Evolutionary conservation across 2,329 filamentous ascomycete genomes (phyloP).

Genomic region (Lojkania enalia): DNA sequence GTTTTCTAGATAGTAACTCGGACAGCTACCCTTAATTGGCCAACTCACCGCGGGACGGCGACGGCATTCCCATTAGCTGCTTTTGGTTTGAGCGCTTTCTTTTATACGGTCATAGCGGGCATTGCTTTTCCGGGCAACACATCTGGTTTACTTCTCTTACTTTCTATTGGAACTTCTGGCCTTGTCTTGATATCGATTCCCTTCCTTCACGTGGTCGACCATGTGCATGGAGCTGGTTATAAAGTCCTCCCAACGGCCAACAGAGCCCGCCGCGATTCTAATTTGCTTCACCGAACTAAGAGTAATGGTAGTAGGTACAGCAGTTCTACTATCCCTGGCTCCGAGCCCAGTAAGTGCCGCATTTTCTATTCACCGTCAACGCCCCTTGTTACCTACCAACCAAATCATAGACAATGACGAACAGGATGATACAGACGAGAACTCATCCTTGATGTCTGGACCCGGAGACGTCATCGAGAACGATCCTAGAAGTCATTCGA

Average conservation of each 20-base stretch:
- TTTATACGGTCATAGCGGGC: conserved; percentile 82
- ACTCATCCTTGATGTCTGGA: conserved; percentile 77
- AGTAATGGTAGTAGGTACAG: conserved; percentile 51
- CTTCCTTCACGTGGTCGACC: conserved; percentile 75
- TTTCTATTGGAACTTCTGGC: conserved; percentile 76
- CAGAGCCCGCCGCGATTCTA: conserved; percentile 49
- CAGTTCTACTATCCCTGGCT: conserved; percentile 38
- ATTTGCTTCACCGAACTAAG: conserved; percentile 52
- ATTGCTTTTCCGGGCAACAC: conserved; percentile 83
- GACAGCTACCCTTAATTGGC: conserved; percentile 85
- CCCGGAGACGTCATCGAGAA: conserved; percentile 56
- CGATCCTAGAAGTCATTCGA: conserved; percentile 63
- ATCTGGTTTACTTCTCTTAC: conserved; percentile 75
- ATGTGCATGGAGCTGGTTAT: conserved; percentile 63
- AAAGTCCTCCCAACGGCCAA: conserved; percentile 59
- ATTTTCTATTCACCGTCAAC: conserved; percentile 18
- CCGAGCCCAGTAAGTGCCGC: conserved; percentile 67
- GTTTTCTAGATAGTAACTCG: conserved; percentile 18
- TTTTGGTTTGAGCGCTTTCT: conserved; percentile 93
- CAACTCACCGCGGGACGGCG: conserved; percentile 85
- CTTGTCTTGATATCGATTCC: conserved; percentile 79
- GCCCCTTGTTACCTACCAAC: conserved; percentile 39
- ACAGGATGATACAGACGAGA: conserved; percentile 64
- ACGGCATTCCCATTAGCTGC: conserved; percentile 91
- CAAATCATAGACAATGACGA: conserved; percentile 40